These are phyloP conservation scores for Eremochloa ophiuroides DNA, from an alignment of 176 grass and related monocot genomes.

Conservation along the genomic window DNA sequence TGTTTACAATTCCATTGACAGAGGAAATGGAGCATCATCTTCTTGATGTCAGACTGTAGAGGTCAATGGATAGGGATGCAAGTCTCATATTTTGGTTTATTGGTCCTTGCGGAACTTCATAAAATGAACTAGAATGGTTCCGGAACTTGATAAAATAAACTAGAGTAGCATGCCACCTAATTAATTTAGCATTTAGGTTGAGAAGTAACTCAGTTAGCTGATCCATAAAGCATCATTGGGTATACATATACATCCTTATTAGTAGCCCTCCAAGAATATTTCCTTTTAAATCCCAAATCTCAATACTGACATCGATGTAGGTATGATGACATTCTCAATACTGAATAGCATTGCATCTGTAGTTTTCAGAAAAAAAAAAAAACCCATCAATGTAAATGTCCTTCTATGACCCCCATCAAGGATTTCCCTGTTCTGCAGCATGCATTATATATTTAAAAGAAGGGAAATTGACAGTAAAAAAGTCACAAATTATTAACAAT, in stretches of 20 bases:
- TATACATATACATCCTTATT: background rate
- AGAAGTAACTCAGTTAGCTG: no score
- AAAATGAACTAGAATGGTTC: background rate
- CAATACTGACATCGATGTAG: background rate
- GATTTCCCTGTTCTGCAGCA: background rate
- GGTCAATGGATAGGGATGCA: background rate
- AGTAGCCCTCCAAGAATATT: background rate
- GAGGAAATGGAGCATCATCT: background rate
- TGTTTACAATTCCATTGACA: background rate
- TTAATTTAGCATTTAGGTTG: background rate
- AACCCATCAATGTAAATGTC: no score
- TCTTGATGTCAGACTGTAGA: background rate
- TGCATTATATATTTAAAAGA: slow-evolving; percentile 4
- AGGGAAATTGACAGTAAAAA: background rate
- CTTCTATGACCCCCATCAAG: background rate
- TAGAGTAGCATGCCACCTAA: background rate
- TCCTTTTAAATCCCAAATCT: background rate
- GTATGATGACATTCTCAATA: background rate
- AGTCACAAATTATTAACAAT: background rate
- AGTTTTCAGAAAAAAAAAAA: background rate
- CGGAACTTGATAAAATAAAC: background rate
- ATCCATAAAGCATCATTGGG: no score
- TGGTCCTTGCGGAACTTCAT: background rate
- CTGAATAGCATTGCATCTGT: background rate
- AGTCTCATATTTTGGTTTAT: background rate